These are phyloP conservation scores for Candida boleticola DNA, from an alignment of 805 yeast species.

Conservation along the genomic window DNA sequence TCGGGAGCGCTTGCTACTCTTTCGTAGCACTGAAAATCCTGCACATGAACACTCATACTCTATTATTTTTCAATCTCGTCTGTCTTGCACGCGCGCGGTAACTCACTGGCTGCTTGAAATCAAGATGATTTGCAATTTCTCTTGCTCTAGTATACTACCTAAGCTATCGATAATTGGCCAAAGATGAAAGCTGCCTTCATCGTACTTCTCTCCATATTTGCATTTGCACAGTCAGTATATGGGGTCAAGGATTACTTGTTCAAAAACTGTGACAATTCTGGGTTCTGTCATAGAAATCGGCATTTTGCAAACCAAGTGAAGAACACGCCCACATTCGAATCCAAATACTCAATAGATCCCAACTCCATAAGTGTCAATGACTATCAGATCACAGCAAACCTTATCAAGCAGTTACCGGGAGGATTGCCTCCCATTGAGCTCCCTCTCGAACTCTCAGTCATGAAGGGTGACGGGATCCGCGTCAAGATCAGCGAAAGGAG, in stretches of 20 bases:
- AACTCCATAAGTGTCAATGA: conserved; percentile 11
- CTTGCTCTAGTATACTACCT: neutral
- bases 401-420: conserved; percentile 40
- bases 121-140: too few relatives aligned
- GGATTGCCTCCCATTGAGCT: conserved; percentile 31
- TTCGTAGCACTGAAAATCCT: too few relatives aligned
- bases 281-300: conserved; percentile 81
- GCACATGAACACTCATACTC: too few relatives aligned
- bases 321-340: conserved; percentile 6
- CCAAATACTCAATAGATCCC: conserved; percentile 25
- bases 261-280: conserved; percentile 75
- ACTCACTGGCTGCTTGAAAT: too few relatives aligned
- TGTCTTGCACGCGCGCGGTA: too few relatives aligned
- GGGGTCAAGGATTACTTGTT: conserved; percentile 65
- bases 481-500: conserved; percentile 56
- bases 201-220: neutral
- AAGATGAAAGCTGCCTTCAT: neutral
- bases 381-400: conserved; percentile 31
- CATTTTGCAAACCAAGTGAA: conserved; percentile 48
- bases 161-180: too few relatives aligned
- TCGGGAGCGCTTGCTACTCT: too few relatives aligned
- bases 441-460: conserved; percentile 56
- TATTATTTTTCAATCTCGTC: too few relatives aligned
- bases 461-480: conserved; percentile 59
- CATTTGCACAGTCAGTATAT: conserved; percentile 9